Base-by-base conservation (phyloP, 2,329 filamentous ascomycete genomes). In the Fusarium proliferatum region DNA sequence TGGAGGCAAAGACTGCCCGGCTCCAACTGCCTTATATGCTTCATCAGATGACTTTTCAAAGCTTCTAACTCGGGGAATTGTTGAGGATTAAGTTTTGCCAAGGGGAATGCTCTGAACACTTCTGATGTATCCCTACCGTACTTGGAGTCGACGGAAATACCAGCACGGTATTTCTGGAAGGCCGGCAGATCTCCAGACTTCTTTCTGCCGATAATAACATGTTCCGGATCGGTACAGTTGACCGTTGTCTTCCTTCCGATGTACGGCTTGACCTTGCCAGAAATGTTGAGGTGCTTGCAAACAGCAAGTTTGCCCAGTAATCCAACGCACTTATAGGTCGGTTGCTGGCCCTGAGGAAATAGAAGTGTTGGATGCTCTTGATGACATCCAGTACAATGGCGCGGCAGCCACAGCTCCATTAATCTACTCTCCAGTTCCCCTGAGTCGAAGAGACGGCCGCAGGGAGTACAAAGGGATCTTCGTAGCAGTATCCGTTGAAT, bases 201-300 rank as follows among this genome's bases (percentile, higher is more conserved):
- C 8, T 13, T 28, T 28, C 9, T n/a, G 23, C 13, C 21, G 3
- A 17, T 6, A 9, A 39, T n/a, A 15, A 46, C 19, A 26, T 64
- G 61, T 1, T 36, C 28, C 2, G 15, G 41, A 33, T 41, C 6
- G 3, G 9, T 6, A n/a, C 48, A 65, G 23, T 4, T 2, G 9
- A 33, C 2, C 3, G 8, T 17, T 36, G 12, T 8, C 17, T 2
- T 8, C 4, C 17, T 1, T 16, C 28, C 23, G 5, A 23, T 11
- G 13, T 7, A 17, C 19, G 26, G 3, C 11, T n/a, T 10, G n/a
- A 43, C 9, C n/a, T 39, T 45, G 8, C 45, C 57, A 1, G 26
- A 16, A 33, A n/a, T 12, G 15, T 26, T 46, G 9, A 67, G 1
- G 21, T 69, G 63, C 3, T 42, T 36, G 17, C 59, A 70, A 4